Conservation (phyloP, 345 rosid species). For the Iberis pinnata region DNA sequence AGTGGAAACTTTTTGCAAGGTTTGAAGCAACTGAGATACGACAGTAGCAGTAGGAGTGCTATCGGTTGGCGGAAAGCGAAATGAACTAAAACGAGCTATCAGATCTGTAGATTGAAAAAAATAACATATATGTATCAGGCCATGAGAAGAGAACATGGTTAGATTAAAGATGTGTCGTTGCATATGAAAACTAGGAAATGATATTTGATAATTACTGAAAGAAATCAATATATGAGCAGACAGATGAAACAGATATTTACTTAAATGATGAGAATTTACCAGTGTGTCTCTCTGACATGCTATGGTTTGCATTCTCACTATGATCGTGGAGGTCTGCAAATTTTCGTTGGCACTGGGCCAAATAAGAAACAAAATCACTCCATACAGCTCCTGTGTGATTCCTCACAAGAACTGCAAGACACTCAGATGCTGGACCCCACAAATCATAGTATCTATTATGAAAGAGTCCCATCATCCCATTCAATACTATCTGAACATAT, state of each 20-base stretch:
- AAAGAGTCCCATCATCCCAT: conserved; percentile 67
- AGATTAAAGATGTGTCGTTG: conserved; percentile 4
- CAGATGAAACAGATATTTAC: conserved; percentile 12
- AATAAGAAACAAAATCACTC: conserved; percentile 51
- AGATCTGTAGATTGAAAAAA: conserved; percentile 42
- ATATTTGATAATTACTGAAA: background rate
- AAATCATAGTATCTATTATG: conserved; percentile 56
- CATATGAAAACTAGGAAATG: background rate
- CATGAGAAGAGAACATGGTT: conserved; percentile 2
- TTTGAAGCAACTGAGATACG: conserved; percentile 55
- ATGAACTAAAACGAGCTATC: conserved; percentile 42
- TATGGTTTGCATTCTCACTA: conserved; percentile 31
- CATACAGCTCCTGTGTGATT: conserved; percentile 47
- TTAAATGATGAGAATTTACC: conserved; percentile 40
- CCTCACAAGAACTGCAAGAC: conserved; percentile 58
- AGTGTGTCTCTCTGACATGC: conserved; percentile 28
- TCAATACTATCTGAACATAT: conserved; percentile 52
- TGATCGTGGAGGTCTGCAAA: conserved; percentile 34
- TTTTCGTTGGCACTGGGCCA: conserved; percentile 40
- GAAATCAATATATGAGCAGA: background rate
- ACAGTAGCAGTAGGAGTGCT: conserved; percentile 51
- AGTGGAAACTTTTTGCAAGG: conserved; percentile 59
- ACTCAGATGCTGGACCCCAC: conserved; percentile 67
- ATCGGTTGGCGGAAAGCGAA: conserved; percentile 45
- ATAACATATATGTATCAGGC: conserved; percentile 14